phyloP scores from a whole-genome alignment of 108 stramenopile genomes.

The Pseudonitzschia multiseries region DNA sequence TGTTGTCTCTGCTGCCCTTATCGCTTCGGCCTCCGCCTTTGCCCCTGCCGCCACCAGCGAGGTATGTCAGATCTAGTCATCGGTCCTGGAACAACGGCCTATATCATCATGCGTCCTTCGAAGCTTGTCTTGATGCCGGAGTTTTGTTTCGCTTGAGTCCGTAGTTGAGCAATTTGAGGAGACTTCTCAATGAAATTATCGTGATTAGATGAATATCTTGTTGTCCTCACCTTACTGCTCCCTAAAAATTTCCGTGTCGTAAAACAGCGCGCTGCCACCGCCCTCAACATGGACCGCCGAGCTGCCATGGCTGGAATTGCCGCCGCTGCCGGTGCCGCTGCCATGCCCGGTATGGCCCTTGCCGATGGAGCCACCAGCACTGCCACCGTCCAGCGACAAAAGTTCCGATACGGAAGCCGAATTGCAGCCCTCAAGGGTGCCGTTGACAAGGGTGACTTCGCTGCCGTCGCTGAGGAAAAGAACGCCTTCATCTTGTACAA shows the following conservation, averaged over 20 bases:
- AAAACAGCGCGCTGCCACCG: conserved; percentile 65
- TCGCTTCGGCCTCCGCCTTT: conserved; percentile 77
- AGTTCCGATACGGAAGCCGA: conserved; percentile 84
- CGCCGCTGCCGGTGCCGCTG: conserved; percentile 65
- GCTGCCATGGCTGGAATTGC: conserved; percentile 82
- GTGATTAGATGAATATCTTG: no score
- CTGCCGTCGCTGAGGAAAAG: conserved; percentile 87
- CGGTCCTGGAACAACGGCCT: background rate
- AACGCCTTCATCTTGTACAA: conserved; percentile 94
- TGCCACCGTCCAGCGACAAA: conserved; percentile 69
- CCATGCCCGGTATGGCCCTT: conserved; percentile 61
- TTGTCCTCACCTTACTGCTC: no score
- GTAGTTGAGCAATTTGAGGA: no score
- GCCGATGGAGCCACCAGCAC: conserved; percentile 90
- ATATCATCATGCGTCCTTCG: background rate
- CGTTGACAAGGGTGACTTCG: conserved; percentile 86
- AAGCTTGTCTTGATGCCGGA: no score
- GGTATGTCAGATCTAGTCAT: conserved; percentile 23
- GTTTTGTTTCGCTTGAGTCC: no score
- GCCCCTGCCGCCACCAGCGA: conserved; percentile 58
- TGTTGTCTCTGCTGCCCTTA: conserved; percentile 63
- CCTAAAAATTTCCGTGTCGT: no score
- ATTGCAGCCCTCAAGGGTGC: conserved; percentile 83
- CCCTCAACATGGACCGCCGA: conserved; percentile 88
- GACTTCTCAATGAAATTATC: no score